Percentiles rank a stretch among this genome's conserved stretches.
Evolutionary conservation across 208 protist genomes (phyloP).

Genomic region (Acanthamoeba triangularis): DNA sequence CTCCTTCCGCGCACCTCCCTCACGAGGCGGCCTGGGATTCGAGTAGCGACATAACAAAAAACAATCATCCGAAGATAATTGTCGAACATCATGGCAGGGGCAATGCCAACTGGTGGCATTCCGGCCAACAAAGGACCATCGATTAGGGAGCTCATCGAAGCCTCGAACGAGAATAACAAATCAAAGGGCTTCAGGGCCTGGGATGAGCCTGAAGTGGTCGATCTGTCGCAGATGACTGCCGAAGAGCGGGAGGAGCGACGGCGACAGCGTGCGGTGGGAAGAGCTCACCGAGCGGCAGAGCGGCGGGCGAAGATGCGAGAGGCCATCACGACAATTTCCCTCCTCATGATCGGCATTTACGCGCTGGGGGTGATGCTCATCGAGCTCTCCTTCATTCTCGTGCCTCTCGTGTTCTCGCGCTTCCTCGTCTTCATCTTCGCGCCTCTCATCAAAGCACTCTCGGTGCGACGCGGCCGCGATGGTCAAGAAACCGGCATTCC

Average conservation of each 20-base stretch:
- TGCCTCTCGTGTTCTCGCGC: constrained; percentile 55
- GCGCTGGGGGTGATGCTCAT: constrained; percentile 23
- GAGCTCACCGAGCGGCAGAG: background rate
- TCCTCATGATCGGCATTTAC: background rate
- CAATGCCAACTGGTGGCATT: too few relatives aligned
- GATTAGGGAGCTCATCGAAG: too few relatives aligned
- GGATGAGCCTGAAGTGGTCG: background rate
- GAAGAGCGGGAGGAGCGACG: background rate
- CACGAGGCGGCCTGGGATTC: too few relatives aligned
- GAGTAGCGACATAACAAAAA: too few relatives aligned
- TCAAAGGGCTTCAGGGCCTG: background rate
- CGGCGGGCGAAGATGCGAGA: background rate
- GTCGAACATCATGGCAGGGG: too few relatives aligned
- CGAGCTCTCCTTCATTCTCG: constrained; percentile 17
- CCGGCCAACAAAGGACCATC: too few relatives aligned
- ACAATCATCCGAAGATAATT: too few relatives aligned
- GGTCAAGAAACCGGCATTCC: background rate
- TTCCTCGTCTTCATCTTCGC: constrained; percentile 37
- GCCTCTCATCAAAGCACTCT: constrained; percentile 17
- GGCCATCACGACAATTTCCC: constrained; percentile 1
- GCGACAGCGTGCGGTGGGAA: background rate
- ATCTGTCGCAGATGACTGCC: background rate
- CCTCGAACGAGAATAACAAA: too few relatives aligned
- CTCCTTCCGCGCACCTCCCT: too few relatives aligned
- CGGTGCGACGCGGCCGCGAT: background rate